phyloP scores from a whole-genome alignment of 176 grass and related monocot species.

The Carex myosuroides region DNA sequence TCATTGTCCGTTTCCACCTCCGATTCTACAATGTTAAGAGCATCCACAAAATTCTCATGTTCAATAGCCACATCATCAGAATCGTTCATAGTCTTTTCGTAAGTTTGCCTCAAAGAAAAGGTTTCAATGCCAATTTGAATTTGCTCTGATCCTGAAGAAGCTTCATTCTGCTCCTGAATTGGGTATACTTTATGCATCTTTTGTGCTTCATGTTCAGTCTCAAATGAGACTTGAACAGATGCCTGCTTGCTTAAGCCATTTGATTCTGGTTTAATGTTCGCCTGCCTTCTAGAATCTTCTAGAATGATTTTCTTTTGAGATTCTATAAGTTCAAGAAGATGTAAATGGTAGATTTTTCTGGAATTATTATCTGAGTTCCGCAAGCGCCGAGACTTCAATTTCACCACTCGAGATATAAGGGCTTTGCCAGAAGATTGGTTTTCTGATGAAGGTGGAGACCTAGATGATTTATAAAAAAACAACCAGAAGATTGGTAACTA shows the following conservation, averaged over 20 bases:
- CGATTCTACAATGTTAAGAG: conserved; percentile 44
- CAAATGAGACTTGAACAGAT: not conserved
- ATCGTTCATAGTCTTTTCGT: conserved; percentile 10
- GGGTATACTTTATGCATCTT: conserved; percentile 22
- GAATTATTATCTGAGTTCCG: conserved; percentile 36
- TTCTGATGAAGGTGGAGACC: conserved; percentile 37
- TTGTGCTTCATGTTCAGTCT: conserved; percentile 26
- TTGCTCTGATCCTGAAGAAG: conserved; percentile 31
- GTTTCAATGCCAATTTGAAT: conserved; percentile 16
- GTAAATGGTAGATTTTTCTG: conserved; percentile 38
- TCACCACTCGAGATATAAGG: conserved; percentile 48
- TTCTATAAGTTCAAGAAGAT: conserved; percentile 69
- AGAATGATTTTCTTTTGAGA: conserved; percentile 63
- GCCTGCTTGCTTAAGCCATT: conserved; percentile 39
- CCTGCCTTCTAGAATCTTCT: conserved; percentile 38
- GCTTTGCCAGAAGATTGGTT: conserved; percentile 52
- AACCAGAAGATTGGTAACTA: conserved; percentile 4
- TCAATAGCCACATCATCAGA: conserved; percentile 58
- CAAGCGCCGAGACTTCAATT: conserved; percentile 54
- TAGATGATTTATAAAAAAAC: conserved; percentile 31
- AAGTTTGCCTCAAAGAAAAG: not conserved
- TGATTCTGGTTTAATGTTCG: conserved; percentile 34
- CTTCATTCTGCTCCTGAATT: conserved; percentile 39
- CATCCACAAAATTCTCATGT: conserved; percentile 70
- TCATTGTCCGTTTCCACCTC: conserved; percentile 36